Evolutionary conservation across 768 basidiomycete species (phyloP).

Genomic region (Rhizopogon vinicolor): DNA sequence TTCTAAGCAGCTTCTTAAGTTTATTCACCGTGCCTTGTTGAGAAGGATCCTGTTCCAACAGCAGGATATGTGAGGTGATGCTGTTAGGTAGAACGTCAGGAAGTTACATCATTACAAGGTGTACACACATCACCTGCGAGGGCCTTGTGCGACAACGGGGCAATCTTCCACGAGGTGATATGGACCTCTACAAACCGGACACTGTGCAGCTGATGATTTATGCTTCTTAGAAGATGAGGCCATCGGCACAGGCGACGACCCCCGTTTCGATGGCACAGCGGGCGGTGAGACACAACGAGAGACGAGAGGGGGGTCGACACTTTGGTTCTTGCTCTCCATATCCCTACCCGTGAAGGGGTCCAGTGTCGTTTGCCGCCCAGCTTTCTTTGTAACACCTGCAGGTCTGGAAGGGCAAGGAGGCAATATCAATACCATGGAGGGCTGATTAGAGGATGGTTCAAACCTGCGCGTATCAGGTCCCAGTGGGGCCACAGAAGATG

Average conservation of each 20-base stretch:
- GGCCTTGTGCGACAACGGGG: slow-evolving; percentile 47
- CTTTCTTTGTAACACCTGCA: neutral
- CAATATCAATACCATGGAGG: neutral
- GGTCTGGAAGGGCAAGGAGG: neutral
- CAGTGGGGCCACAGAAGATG: neutral
- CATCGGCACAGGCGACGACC: slow-evolving; percentile 26
- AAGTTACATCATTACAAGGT: neutral
- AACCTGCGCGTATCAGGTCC: neutral
- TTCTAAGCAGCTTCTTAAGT: slow-evolving; percentile 35
- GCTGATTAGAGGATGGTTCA: neutral
- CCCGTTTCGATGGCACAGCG: slow-evolving; percentile 31
- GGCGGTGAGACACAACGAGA: neutral
- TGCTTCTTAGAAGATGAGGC: slow-evolving; percentile 32
- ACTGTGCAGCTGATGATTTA: slow-evolving; percentile 29
- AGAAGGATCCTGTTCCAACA: slow-evolving; percentile 37
- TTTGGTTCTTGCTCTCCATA: neutral
- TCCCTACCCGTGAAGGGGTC: neutral
- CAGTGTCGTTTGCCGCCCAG: neutral
- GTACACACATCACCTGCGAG: slow-evolving; percentile 41
- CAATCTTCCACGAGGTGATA: slow-evolving; percentile 52
- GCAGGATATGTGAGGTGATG: slow-evolving; percentile 37
- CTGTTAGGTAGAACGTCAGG: slow-evolving; percentile 25
- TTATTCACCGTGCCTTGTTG: slow-evolving; percentile 29
- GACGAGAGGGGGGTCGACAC: neutral
- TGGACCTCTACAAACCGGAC: slow-evolving; percentile 44